Evolutionary conservation across 1,139 yeast species (phyloP).

Genomic region (Taphrina communis): DNA sequence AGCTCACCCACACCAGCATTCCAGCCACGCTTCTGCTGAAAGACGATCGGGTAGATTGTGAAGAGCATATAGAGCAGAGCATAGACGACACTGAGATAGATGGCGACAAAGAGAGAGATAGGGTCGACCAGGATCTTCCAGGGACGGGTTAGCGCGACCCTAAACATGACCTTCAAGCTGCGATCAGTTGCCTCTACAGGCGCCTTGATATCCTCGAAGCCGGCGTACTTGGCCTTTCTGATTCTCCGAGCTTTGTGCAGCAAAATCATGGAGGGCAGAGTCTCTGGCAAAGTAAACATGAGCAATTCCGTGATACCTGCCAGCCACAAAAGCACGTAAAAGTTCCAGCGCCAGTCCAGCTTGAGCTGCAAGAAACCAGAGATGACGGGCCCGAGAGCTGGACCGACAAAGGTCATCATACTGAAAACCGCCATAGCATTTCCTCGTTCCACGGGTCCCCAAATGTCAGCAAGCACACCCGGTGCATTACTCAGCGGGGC

Average conservation of each 20-base stretch:
- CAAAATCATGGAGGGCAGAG: slow-evolving; percentile 65
- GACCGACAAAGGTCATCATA: slow-evolving; percentile 66
- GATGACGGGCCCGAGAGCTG: slow-evolving; percentile 66
- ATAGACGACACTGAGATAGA: slow-evolving; percentile 65
- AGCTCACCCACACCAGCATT: slow-evolving; percentile 62
- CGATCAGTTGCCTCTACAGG: slow-evolving; percentile 54
- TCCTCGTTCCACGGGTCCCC: slow-evolving; percentile 60
- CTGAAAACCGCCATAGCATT: slow-evolving; percentile 66
- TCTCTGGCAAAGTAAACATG: slow-evolving; percentile 58
- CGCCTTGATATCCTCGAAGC: slow-evolving; percentile 63
- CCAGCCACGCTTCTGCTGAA: slow-evolving; percentile 65
- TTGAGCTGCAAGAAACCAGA: slow-evolving; percentile 63
- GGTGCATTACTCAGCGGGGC: slow-evolving; percentile 87
- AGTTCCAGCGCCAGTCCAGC: slow-evolving; percentile 65
- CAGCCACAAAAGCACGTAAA: slow-evolving; percentile 62
- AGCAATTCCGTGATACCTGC: slow-evolving; percentile 60
- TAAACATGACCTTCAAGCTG: slow-evolving; percentile 36
- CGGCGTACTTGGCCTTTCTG: slow-evolving; percentile 56
- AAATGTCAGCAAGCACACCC: slow-evolving; percentile 70
- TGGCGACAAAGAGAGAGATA: slow-evolving; percentile 62
- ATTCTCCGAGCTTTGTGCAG: slow-evolving; percentile 58
- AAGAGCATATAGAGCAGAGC: slow-evolving; percentile 74
- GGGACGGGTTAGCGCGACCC: slow-evolving; percentile 60
- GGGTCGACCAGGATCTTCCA: slow-evolving; percentile 62
- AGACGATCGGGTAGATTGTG: slow-evolving; percentile 80